Evolutionary conservation across 176 grass and related monocot species (phyloP).

Genomic region (Rhynchospora pubera): DNA sequence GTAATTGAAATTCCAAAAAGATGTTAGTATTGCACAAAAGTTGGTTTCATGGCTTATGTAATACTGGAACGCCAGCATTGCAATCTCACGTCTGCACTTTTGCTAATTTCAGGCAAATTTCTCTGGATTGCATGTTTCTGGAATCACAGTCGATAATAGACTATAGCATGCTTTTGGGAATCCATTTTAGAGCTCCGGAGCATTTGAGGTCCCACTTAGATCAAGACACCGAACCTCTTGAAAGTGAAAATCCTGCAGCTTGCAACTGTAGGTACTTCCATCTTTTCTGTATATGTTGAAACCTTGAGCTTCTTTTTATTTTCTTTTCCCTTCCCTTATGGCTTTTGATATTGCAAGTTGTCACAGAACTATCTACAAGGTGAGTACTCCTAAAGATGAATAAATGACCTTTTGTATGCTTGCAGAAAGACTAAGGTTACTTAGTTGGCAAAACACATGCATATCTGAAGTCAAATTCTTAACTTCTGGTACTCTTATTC

Average conservation of each 20-base stretch:
- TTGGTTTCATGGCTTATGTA: background rate
- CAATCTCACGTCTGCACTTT: background rate
- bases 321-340: background rate
- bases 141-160: constrained; percentile 97
- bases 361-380: background rate
- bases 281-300: constrained; percentile 6
- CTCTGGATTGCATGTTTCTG: constrained; percentile 85
- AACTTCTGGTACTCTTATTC: background rate
- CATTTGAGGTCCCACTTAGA: constrained; percentile 53
- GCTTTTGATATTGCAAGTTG: background rate
- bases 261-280: constrained; percentile 39
- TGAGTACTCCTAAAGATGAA: background rate
- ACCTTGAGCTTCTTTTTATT: background rate
- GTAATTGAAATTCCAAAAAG: constrained; percentile 22
- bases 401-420: background rate
- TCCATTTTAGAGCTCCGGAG: constrained; percentile 89
- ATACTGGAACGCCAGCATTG: background rate
- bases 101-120: constrained; percentile 69
- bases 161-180: constrained; percentile 94
- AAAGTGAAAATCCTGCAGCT: constrained; percentile 28
- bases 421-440: background rate
- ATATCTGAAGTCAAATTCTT: background rate
- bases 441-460: background rate
- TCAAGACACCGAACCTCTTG: constrained; percentile 33
- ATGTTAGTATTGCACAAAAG: background rate